Evolutionary conservation across 23 red algal genomes (phyloP).

Genomic region (Gracilaria gracilis): DNA sequence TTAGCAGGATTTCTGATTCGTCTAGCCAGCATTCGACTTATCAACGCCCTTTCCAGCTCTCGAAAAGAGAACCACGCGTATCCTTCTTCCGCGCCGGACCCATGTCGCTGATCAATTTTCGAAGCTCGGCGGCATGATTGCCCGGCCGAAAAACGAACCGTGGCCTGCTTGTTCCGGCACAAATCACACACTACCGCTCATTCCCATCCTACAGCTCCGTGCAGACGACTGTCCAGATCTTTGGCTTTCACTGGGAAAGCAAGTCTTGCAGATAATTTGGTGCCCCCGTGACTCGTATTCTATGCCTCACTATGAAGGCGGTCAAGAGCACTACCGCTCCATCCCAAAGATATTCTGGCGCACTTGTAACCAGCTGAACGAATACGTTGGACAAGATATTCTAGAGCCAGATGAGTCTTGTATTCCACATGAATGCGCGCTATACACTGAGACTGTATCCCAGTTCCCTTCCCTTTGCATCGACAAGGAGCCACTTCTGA

Average conservation of each 20-base stretch:
- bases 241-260: constrained; percentile 1
- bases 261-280: not conserved
- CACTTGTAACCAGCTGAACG: not conserved
- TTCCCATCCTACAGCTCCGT: constrained; percentile 2
- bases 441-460: not conserved
- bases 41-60: not conserved
- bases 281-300: not conserved
- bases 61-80: not conserved
- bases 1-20: too few species aligned
- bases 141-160: not conserved
- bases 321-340: not conserved
- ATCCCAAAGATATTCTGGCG: not conserved
- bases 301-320: not conserved
- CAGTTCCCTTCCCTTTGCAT: not conserved
- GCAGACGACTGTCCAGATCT: constrained; percentile 2
- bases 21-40: not conserved
- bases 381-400: not conserved
- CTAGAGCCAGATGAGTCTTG: not conserved
- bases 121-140: not conserved
- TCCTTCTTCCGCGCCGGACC: not conserved
- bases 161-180: not conserved
- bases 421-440: not conserved
- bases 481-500: not conserved
- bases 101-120: not conserved
- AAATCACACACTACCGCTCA: not conserved